These are phyloP conservation scores for Cytospora schulzeri DNA, from an alignment of 2,329 filamentous ascomycete genomes.

Conservation along the genomic window DNA sequence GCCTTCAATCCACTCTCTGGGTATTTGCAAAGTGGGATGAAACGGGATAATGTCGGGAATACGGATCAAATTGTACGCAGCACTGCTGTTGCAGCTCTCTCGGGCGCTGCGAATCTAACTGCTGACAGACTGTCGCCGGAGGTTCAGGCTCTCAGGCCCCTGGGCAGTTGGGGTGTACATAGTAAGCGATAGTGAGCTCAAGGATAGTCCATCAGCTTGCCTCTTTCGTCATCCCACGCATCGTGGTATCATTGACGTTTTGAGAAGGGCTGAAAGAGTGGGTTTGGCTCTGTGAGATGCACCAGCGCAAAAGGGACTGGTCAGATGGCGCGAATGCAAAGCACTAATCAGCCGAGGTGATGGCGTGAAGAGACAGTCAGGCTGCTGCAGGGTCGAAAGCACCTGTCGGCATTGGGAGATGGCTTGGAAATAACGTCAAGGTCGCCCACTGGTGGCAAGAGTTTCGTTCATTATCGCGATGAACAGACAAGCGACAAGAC, in stretches of 20 bases:
- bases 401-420: conserved; percentile 6
- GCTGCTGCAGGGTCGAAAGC: conserved; percentile 5
- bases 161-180: background rate
- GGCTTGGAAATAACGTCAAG: conserved; percentile 20
- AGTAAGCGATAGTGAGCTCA: background rate
- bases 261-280: background rate
- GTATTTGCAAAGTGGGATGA: background rate
- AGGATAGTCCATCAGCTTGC: background rate
- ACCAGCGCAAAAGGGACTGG: too few relatives aligned
- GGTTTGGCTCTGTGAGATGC: background rate
- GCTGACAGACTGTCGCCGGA: background rate
- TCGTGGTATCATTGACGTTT: background rate
- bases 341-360: conserved; percentile 13
- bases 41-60: background rate
- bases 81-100: background rate
- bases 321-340: conserved; percentile 7
- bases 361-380: conserved; percentile 5
- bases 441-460: conserved; percentile 19
- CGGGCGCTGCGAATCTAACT: background rate
- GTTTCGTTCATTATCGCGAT: conserved; percentile 4
- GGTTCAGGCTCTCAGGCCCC: background rate
- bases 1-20: background rate
- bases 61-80: too few relatives aligned
- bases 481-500: conserved; percentile 4
- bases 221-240: conserved; percentile 14